Conservation (phyloP, 1,284 basidiomycete species). For the Acaromyces ingoldii region DNA sequence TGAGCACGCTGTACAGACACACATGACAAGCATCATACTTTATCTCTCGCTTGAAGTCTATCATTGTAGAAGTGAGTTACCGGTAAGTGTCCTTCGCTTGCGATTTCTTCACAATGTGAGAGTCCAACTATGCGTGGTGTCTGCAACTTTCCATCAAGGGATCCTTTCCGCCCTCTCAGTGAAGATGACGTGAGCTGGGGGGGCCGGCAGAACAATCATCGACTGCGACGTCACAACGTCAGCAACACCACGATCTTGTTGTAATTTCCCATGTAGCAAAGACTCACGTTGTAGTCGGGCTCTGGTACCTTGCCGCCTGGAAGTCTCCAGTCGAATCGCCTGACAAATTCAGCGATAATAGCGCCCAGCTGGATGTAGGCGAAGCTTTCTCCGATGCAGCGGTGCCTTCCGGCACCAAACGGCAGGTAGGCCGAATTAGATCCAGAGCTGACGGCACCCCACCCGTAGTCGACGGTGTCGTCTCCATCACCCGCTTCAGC, state of each 20-base stretch:
- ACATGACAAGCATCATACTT: no score
- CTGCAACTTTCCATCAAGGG: no score
- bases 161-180: conserved; percentile 5
- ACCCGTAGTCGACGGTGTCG: conserved; percentile 92
- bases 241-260: neutral
- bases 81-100: no score
- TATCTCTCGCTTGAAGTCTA: no score
- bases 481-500: conserved; percentile 59
- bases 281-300: conserved; percentile 66
- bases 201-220: conserved; percentile 67
- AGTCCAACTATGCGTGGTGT: no score
- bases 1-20: no score
- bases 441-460: conserved; percentile 63
- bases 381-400: conserved; percentile 95
- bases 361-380: conserved; percentile 90
- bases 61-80: no score
- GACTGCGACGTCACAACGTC: conserved; percentile 53
- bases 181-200: conserved; percentile 56
- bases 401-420: conserved; percentile 83
- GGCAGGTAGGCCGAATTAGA: conserved; percentile 68
- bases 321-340: conserved; percentile 70
- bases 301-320: conserved; percentile 65
- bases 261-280: conserved; percentile 4
- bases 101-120: no score
- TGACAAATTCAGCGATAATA: conserved; percentile 72